phyloP scores from a whole-genome alignment of 306 rosid genomes.

The Medicago lupulina region DNA sequence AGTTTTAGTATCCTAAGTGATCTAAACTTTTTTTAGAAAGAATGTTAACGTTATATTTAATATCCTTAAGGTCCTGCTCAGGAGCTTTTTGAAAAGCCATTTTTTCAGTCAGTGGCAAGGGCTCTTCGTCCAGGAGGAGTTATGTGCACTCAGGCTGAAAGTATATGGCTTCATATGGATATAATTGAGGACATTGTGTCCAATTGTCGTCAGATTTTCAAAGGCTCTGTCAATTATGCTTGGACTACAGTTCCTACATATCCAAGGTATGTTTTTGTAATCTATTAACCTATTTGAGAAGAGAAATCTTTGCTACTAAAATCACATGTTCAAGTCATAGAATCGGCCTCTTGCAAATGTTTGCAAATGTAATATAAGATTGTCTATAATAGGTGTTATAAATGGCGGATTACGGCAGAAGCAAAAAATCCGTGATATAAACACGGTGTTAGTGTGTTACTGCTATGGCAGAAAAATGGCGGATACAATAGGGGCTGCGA shows the following conservation, averaged over 20 bases:
- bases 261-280: conserved; percentile 65
- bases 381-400: neutral
- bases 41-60: conserved; percentile 28
- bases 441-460: neutral
- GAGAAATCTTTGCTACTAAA: neutral
- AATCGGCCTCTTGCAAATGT: neutral
- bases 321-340: conserved; percentile 4
- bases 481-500: neutral
- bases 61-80: conserved; percentile 87
- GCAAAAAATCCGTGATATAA: neutral
- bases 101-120: conserved; percentile 73
- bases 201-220: conserved; percentile 82
- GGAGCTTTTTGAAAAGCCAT: conserved; percentile 97
- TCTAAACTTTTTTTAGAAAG: conserved; percentile 20
- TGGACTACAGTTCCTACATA: conserved; percentile 99
- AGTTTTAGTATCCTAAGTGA: conserved; percentile 1
- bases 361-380: conserved; percentile 2
- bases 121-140: conserved; percentile 99
- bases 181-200: conserved; percentile 84
- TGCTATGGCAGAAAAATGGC: neutral
- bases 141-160: conserved; percentile 96
- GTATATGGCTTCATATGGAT: conserved; percentile 99
- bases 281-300: conserved; percentile 2
- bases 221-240: conserved; percentile 99
- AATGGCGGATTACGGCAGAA: neutral